Conservation (phyloP, 768 basidiomycete genomes). For the Cyclocybe cylindracea region DNA sequence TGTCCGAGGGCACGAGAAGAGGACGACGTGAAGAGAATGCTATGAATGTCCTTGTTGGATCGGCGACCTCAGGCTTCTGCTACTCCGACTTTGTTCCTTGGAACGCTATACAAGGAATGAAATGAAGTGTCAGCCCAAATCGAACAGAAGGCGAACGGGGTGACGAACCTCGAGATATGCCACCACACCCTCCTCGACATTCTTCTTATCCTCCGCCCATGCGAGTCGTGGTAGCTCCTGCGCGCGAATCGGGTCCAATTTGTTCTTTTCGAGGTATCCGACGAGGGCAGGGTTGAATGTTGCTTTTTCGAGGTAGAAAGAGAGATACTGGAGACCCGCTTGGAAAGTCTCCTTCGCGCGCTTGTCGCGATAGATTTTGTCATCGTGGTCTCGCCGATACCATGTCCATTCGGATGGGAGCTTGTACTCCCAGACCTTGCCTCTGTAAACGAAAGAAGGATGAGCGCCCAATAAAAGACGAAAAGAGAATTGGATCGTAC, state of each 20-base stretch:
- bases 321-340: constrained; percentile 23
- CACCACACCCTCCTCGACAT: constrained; percentile 17
- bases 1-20: too few species aligned
- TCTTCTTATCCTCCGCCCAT: constrained; percentile 26
- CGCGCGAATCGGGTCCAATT: constrained; percentile 22
- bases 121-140: not conserved
- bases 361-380: constrained; percentile 25
- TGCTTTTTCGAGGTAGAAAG: constrained; percentile 20
- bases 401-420: constrained; percentile 27
- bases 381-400: constrained; percentile 26
- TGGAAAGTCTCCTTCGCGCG: constrained; percentile 28
- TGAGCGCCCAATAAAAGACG: not conserved
- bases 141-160: not conserved
- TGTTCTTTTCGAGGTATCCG: constrained; percentile 15
- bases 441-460: constrained; percentile 8
- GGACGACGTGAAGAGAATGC: too few species aligned
- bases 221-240: constrained; percentile 23
- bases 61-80: too few species aligned
- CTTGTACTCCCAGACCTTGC: constrained; percentile 22
- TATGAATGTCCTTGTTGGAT: too few species aligned
- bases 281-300: constrained; percentile 13
- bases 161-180: constrained; percentile 17
- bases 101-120: not conserved
- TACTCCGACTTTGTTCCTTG: too few species aligned
- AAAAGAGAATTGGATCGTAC: constrained; percentile 4